Evolutionary conservation across 108 stramenopile genomes (phyloP).

Genomic region (Pseudonitzschia delicatissima): DNA sequence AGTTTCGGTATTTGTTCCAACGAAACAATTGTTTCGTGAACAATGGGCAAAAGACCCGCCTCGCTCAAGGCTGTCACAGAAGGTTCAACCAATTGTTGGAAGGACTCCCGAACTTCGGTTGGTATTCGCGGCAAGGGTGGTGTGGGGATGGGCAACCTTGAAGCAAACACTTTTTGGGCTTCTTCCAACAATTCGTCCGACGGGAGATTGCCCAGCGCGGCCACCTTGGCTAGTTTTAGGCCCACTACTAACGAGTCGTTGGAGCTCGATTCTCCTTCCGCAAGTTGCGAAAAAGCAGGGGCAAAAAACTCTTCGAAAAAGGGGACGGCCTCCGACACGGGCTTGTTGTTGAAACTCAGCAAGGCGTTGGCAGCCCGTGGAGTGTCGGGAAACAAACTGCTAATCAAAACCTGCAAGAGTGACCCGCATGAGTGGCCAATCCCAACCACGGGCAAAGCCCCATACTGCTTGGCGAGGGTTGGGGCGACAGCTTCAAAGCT

Average conservation of each 20-base stretch:
- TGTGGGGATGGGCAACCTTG: not conserved
- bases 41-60: slow-evolving; percentile 59
- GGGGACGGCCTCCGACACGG: slow-evolving; percentile 78
- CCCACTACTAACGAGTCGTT: slow-evolving; percentile 33
- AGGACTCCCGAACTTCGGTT: slow-evolving; percentile 44
- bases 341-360: slow-evolving; percentile 91
- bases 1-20: slow-evolving; percentile 90
- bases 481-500: slow-evolving; percentile 85
- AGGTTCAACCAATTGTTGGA: slow-evolving; percentile 44
- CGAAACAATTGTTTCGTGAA: slow-evolving; percentile 67
- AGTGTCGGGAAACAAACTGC: slow-evolving; percentile 88
- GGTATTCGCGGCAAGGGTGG: slow-evolving; percentile 44
- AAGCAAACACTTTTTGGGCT: slow-evolving; percentile 2
- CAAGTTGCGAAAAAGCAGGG: slow-evolving; percentile 69
- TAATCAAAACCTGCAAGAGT: slow-evolving; percentile 87
- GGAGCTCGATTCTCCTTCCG: slow-evolving; percentile 28
- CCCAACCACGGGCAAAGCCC: slow-evolving; percentile 89
- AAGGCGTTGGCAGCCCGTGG: slow-evolving; percentile 88
- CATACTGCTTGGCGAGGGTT: slow-evolving; percentile 72
- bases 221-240: slow-evolving; percentile 39
- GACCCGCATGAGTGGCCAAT: slow-evolving; percentile 91
- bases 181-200: slow-evolving; percentile 59
- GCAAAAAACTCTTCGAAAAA: slow-evolving; percentile 86
- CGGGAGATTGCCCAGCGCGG: slow-evolving; percentile 50
- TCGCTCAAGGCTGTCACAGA: slow-evolving; percentile 40